Base-by-base conservation (phyloP, 768 basidiomycete species). In the Termitomyces heimii region DNA sequence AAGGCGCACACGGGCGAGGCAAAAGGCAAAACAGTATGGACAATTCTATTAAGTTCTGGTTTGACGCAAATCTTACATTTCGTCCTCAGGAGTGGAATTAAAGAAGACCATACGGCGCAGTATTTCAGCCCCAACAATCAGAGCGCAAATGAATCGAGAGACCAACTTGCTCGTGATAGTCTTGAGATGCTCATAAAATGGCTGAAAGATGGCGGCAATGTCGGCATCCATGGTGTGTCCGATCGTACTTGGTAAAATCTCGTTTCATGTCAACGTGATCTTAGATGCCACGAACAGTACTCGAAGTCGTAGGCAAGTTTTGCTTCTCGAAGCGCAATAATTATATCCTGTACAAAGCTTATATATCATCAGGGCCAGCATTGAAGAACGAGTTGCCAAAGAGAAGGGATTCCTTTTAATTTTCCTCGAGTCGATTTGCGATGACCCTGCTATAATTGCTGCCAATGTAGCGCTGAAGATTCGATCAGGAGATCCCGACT, bases 201-300 rank as follows among this genome's bases (percentile, higher is more conserved):
- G 97, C 73, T 99, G 60, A 94, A 92, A 73, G 84, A 86, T 48
- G 97, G 94, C 3, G 94, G 94, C 1, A 99, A 99, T 68, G 96
- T 98, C 50, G 97, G 92, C 9, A 98, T 99, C 63, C 96, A 98
- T 70, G 97, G 95, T 93, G 77, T 59, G 62, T 60, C 18, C 29
- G 18, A 35, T 29, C 35, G 7, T 20, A 31, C 24, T n/a, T 24
- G n/a, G 14, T 5, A 35, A 22, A 18, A 37, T 50, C 2, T 8
- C 18, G n/a, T 39, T 35, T 28, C 31, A 16, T 24, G 39, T 26
- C 54, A 49, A 63, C 8, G 34, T 53, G 32, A 0, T 28, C 9
- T 47, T 61, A 98, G 95, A 99, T 73, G 97, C 97, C 2, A 99
- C 97, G 2, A 99, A 99, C 70, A 96, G 92, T 63, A 94, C 92